These are phyloP conservation scores for Fusarium cyanostomum DNA, from an alignment of 2,329 filamentous ascomycete genomes.

Conservation along the genomic window DNA sequence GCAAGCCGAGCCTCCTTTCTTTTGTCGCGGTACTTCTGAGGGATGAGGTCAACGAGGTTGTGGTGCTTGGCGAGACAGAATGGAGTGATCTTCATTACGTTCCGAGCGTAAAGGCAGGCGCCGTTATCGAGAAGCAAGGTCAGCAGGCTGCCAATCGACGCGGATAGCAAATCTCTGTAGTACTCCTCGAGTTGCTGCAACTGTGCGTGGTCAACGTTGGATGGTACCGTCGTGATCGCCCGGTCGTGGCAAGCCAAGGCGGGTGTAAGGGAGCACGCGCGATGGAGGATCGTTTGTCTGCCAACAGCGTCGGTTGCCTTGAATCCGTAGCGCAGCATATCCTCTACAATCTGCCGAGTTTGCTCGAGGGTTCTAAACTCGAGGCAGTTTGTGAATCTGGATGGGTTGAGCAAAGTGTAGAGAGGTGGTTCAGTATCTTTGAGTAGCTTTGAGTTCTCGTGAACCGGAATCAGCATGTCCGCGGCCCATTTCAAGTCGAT, in stretches of 20 bases:
- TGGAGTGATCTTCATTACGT: not conserved
- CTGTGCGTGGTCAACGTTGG: not conserved
- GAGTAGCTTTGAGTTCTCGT: not conserved
- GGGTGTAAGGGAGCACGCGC: not conserved
- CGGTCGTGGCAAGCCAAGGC: not conserved
- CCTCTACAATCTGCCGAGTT: not conserved
- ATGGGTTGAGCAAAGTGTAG: not conserved
- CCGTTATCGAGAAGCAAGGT: not conserved
- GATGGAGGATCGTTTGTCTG: not conserved
- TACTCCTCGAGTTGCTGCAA: not conserved
- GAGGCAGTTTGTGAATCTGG: not conserved
- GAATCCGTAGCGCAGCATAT: not conserved
- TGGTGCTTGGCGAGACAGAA: not conserved
- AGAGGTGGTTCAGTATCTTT: not conserved
- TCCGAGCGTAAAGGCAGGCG: not conserved
- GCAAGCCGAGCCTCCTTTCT: too few species aligned
- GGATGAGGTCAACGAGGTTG: not conserved
- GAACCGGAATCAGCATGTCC: not conserved
- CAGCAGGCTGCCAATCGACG: not conserved
- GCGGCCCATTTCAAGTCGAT: not conserved
- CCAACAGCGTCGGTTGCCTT: not conserved
- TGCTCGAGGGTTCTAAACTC: constrained; percentile 1
- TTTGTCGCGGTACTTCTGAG: too few species aligned
- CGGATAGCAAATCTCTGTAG: not conserved
- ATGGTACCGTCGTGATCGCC: not conserved